A percentile compares a stretch with the other conserved stretches of the same genome.
These are phyloP conservation scores for Fomes fomentarius DNA, from an alignment of 1,284 basidiomycete species.

Conservation along the genomic window DNA sequence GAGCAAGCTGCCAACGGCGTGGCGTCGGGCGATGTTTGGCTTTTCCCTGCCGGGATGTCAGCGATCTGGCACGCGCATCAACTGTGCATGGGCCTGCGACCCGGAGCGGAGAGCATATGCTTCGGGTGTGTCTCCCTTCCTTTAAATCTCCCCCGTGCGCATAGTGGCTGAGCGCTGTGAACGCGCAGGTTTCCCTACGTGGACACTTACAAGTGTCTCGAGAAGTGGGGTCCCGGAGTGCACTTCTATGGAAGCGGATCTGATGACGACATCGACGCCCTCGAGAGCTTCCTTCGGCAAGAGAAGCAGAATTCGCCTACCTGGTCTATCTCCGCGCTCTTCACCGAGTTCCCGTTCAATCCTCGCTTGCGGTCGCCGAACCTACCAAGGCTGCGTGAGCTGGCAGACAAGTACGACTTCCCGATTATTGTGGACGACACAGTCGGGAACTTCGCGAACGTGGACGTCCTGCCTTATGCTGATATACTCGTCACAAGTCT, in stretches of 20 bases:
- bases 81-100: constrained; percentile 56
- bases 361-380: constrained; percentile 88
- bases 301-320: constrained; percentile 45
- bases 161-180: neutral
- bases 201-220: constrained; percentile 94
- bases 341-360: constrained; percentile 94
- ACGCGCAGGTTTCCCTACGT: constrained; percentile 88
- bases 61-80: constrained; percentile 94
- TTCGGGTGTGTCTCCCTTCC: constrained; percentile 67
- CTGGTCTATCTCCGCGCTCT: constrained; percentile 65
- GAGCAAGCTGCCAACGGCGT: constrained; percentile 64
- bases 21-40: constrained; percentile 85
- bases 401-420: constrained; percentile 92
- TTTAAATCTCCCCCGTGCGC: neutral
- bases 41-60: constrained; percentile 90
- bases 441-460: constrained; percentile 95
- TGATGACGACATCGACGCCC: constrained; percentile 73
- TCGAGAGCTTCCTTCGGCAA: constrained; percentile 68
- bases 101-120: constrained; percentile 82
- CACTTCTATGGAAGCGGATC: constrained; percentile 88
- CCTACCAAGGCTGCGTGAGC: constrained; percentile 70
- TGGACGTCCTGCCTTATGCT: constrained; percentile 87
- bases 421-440: constrained; percentile 94
- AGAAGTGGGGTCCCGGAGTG: constrained; percentile 97
- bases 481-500: constrained; percentile 95